Conservation (phyloP, 1,139 yeast species). For the Magnusiomyces fungicola region DNA sequence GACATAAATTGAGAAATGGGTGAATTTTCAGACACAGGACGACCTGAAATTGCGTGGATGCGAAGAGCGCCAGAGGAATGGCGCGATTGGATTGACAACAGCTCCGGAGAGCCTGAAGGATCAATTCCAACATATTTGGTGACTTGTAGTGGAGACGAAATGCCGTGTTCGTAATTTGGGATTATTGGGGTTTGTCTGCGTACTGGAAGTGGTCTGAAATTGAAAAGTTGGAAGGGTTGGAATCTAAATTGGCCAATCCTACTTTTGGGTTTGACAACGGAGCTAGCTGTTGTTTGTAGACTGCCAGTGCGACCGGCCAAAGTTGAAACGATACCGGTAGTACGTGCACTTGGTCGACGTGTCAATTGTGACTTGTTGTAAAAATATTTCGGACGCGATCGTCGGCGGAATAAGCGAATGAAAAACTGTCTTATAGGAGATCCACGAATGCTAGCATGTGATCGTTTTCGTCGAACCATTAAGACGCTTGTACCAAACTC, state of each 20-base stretch:
- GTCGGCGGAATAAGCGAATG: constrained; percentile 20
- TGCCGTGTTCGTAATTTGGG: constrained; percentile 3
- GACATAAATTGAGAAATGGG: background rate
- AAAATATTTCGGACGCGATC: constrained; percentile 16
- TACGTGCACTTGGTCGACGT: constrained; percentile 12
- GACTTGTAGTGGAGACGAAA: constrained; percentile 11
- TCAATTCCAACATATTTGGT: constrained; percentile 13
- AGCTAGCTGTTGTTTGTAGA: background rate
- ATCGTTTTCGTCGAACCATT: constrained; percentile 18
- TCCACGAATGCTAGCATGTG: constrained; percentile 18
- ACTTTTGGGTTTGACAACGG: background rate
- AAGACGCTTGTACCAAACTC: constrained; percentile 14
- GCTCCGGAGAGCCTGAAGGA: constrained; percentile 8
- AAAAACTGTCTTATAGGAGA: constrained; percentile 22
- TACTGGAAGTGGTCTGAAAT: constrained; percentile 8
- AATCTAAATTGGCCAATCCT: constrained; percentile 7
- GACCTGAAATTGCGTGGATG: constrained; percentile 1
- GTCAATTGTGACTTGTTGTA: constrained; percentile 20
- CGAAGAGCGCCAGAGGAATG: constrained; percentile 6
- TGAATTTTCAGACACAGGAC: constrained; percentile 1
- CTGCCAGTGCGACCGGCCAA: background rate
- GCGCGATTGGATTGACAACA: constrained; percentile 4
- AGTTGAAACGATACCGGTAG: constrained; percentile 15
- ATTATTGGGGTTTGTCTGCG: constrained; percentile 1
- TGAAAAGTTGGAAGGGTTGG: constrained; percentile 7